Conservation (phyloP, 2,329 filamentous ascomycete species). For the Colletotrichum sp. region DNA sequence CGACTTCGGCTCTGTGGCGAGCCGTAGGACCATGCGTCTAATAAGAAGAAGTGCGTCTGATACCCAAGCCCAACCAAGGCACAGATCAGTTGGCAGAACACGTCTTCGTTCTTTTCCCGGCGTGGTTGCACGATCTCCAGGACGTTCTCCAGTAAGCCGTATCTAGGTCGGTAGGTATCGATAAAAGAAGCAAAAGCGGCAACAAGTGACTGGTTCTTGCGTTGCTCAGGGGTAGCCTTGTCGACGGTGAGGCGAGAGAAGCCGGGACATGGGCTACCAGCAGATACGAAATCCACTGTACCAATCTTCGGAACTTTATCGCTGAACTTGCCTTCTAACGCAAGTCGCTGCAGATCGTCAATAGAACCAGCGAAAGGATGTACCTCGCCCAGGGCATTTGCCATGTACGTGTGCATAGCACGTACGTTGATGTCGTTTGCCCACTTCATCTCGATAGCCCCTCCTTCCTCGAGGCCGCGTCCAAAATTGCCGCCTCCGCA, state of each 20-base stretch:
- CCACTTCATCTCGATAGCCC: conserved; percentile 67
- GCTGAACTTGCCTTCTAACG: conserved; percentile 55
- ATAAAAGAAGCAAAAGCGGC: conserved; percentile 78
- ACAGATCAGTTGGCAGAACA: conserved; percentile 76
- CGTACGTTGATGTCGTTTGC: conserved; percentile 69
- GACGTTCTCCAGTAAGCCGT: conserved; percentile 81
- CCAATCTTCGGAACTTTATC: conserved; percentile 61
- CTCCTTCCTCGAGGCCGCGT: conserved; percentile 75
- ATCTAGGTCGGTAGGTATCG: conserved; percentile 77
- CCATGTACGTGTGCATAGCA: conserved; percentile 76
- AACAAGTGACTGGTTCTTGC: conserved; percentile 77
- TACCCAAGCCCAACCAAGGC: conserved; percentile 79
- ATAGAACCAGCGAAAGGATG: conserved; percentile 74
- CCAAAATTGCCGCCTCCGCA: conserved; percentile 82
- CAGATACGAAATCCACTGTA: conserved; percentile 71
- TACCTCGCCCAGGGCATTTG: conserved; percentile 57
- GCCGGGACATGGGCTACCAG: conserved; percentile 79
- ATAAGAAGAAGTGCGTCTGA: conserved; percentile 69
- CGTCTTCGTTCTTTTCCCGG: conserved; percentile 58
- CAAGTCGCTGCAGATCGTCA: conserved; percentile 66
- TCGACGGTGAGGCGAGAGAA: conserved; percentile 71
- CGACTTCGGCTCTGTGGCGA: conserved; percentile 69
- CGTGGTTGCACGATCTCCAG: conserved; percentile 62
- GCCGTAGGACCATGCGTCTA: conserved; percentile 74
- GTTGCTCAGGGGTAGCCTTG: conserved; percentile 58